Evolutionary conservation across 2,329 filamentous ascomycete genomes (phyloP).

Genomic region (Ambrosiella xylebori): DNA sequence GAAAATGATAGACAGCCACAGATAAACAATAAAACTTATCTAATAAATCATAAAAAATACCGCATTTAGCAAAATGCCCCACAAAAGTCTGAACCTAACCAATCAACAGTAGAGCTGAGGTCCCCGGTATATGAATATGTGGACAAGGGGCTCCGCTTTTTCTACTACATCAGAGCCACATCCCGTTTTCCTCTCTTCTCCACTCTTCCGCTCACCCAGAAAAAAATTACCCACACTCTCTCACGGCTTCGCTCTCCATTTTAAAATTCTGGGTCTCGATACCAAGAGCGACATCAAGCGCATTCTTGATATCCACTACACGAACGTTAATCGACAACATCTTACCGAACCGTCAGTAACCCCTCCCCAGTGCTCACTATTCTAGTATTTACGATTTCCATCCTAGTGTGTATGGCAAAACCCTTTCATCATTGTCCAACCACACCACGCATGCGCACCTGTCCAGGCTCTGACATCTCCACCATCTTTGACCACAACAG

Average conservation of each 20-base stretch:
- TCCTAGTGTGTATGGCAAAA: not conserved
- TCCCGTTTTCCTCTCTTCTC: conserved; percentile 11
- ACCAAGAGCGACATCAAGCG: too few species aligned
- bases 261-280: too few species aligned
- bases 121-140: conserved; percentile 3
- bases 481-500: not conserved
- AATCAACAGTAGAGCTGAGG: not conserved
- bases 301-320: too few species aligned
- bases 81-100: not conserved
- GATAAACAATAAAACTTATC: not conserved
- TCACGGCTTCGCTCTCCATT: not conserved
- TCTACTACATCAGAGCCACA: conserved; percentile 9
- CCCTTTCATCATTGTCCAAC: not conserved
- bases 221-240: conserved; percentile 7
- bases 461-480: not conserved
- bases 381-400: not conserved
- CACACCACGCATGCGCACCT: not conserved
- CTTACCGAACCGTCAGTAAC: too few species aligned
- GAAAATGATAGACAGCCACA: not conserved
- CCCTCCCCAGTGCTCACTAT: too few species aligned
- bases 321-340: too few species aligned
- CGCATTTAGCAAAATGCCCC: not conserved
- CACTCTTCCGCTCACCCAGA: conserved; percentile 9
- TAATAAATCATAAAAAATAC: conserved; percentile 2
- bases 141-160: not conserved